Percentiles rank a stretch among this genome's conserved stretches.
These are phyloP conservation scores for Colletotrichum lindemuthianum DNA, from an alignment of 2,329 filamentous ascomycete genomes.

Conservation along the genomic window DNA sequence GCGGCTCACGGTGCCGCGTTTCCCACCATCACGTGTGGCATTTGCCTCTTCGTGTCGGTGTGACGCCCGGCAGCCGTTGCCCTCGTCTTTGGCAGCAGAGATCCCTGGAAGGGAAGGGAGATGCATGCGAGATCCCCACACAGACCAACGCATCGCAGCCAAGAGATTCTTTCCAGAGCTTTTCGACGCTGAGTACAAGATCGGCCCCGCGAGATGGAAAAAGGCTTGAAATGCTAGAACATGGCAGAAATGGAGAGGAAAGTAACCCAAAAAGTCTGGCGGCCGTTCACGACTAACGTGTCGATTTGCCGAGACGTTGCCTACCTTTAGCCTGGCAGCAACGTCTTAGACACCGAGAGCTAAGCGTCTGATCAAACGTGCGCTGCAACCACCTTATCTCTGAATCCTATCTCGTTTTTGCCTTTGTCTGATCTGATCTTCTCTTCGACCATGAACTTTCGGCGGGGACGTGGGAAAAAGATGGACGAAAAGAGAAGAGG, in stretches of 20 bases:
- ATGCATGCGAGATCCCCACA: too few relatives aligned
- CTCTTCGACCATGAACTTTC: background rate
- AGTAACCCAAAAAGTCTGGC: background rate
- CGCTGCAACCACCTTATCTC: slow-evolving; percentile 10
- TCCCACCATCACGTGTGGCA: too few relatives aligned
- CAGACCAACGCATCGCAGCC: background rate
- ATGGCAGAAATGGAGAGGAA: background rate
- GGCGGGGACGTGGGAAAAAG: too few relatives aligned
- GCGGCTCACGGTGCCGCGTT: too few relatives aligned
- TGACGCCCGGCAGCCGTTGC: too few relatives aligned
- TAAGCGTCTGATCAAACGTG: slow-evolving; percentile 14
- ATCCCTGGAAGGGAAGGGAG: background rate
- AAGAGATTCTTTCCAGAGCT: slow-evolving; percentile 7
- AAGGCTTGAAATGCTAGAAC: background rate
- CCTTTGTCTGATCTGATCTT: background rate
- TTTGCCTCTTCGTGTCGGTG: too few relatives aligned
- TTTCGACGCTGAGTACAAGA: background rate
- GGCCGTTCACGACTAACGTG: too few relatives aligned
- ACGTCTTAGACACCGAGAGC: background rate
- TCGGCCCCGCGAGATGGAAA: background rate
- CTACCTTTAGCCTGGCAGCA: background rate
- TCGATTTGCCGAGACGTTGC: background rate
- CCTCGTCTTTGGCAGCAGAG: background rate
- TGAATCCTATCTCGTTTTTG: too few relatives aligned
- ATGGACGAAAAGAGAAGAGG: too few relatives aligned